These are phyloP conservation scores for Larix kaempferi DNA, from an alignment of 75 land plant species.

Conservation along the genomic window DNA sequence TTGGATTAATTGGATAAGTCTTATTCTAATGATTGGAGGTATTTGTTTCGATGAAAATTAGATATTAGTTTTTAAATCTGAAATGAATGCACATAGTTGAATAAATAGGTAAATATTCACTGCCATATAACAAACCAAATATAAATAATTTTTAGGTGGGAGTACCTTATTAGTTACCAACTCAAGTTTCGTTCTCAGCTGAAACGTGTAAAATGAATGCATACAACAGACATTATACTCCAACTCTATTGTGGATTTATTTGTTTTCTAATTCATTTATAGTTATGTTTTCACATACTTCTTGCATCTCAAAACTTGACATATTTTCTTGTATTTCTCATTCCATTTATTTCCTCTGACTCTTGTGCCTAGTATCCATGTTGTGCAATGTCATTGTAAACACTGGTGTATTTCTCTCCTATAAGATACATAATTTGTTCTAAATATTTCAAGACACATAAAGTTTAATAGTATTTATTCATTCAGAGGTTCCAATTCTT, in stretches of 20 bases:
- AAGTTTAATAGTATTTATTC: no score
- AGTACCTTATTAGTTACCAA: not conserved
- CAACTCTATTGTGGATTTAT: not conserved
- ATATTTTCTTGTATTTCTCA: not conserved
- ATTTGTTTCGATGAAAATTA: not conserved
- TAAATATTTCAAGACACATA: no score
- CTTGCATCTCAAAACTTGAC: not conserved
- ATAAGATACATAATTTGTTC: no score
- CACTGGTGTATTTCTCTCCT: no score
- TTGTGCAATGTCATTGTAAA: no score
- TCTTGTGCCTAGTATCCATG: not conserved
- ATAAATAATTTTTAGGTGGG: not conserved
- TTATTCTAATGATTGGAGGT: not conserved
- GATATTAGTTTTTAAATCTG: not conserved
- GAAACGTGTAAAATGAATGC: not conserved
- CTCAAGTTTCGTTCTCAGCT: not conserved
- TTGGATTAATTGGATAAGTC: not conserved
- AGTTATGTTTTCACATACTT: not conserved
- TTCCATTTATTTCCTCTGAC: not conserved
- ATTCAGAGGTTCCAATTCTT: no score
- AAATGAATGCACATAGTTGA: not conserved
- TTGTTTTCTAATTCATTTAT: not conserved
- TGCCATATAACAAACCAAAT: not conserved
- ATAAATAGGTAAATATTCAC: not conserved
- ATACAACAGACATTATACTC: not conserved